phyloP scores from a whole-genome alignment of 2,329 filamentous ascomycete species.

The Lasiodiplodia theobromae region DNA sequence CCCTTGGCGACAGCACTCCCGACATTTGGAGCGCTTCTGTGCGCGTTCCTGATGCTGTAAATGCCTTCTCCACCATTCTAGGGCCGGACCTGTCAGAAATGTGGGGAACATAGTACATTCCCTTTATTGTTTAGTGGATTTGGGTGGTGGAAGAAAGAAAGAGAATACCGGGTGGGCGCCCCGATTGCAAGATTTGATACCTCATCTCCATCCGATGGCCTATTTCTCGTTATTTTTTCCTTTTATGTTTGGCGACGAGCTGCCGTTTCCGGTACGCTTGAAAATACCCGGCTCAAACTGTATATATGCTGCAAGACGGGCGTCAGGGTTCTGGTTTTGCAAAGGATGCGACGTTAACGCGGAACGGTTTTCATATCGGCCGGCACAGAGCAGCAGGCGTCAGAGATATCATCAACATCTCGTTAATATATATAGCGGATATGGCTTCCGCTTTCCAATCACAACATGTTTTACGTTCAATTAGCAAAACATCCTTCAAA shows the following conservation, averaged over 20 bases:
- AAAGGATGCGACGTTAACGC: conserved; percentile 11
- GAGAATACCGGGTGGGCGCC: conserved; percentile 4
- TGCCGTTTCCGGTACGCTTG: not conserved
- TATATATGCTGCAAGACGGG: conserved; percentile 13
- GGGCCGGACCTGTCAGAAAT: conserved; percentile 14
- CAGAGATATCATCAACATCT: conserved; percentile 17
- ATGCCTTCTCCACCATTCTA: not conserved
- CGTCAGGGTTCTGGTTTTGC: conserved; percentile 18
- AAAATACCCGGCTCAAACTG: conserved; percentile 26
- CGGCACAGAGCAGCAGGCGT: conserved; percentile 10
- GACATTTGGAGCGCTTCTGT: conserved; percentile 8
- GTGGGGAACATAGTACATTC: not conserved
- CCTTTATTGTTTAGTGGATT: not conserved
- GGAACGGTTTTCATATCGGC: conserved; percentile 5
- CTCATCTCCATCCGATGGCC: conserved; percentile 3
- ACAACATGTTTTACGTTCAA: not conserved
- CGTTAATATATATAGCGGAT: conserved; percentile 21
- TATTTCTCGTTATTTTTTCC: not conserved
- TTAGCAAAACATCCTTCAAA: not conserved
- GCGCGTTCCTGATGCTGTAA: conserved; percentile 27
- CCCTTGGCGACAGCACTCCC: conserved; percentile 12
- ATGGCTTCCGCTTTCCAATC: conserved; percentile 7
- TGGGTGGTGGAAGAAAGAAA: not conserved
- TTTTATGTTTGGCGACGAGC: conserved; percentile 14
- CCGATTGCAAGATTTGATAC: conserved; percentile 24